A percentile compares a stretch with the other conserved stretches of the same genome.
Conservation (phyloP, 1,284 basidiomycete genomes). For the Erythrobasidium hasegawianum region DNA sequence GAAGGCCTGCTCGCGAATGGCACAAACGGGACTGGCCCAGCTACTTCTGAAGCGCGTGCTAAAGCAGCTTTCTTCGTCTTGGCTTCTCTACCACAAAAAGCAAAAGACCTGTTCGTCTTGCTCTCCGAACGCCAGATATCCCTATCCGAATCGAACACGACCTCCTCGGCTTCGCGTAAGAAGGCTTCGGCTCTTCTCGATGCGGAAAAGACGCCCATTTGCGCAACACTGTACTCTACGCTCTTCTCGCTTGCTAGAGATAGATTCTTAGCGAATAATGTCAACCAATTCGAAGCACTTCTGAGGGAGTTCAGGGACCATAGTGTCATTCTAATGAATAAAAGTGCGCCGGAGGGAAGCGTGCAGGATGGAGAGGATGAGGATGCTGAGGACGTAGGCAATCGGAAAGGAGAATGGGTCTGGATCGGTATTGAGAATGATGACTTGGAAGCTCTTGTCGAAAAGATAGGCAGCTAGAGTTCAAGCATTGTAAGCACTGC, state of each 20-base stretch:
- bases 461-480: conserved; percentile 51
- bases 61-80: conserved; percentile 73
- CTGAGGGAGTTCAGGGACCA: conserved; percentile 88
- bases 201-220: not conserved
- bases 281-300: conserved; percentile 72
- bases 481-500: not conserved
- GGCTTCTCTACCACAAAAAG: conserved; percentile 77
- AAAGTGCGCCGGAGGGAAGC: conserved; percentile 45
- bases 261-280: conserved; percentile 79
- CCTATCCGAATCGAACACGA: not conserved
- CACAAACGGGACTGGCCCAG: not conserved
- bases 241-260: conserved; percentile 57
- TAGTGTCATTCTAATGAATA: conserved; percentile 62
- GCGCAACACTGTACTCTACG: conserved; percentile 11
- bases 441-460: conserved; percentile 49
- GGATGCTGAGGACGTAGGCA: conserved; percentile 51
- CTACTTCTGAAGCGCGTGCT: conserved; percentile 21
- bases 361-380: conserved; percentile 47
- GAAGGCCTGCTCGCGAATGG: conserved; percentile 31
- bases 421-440: conserved; percentile 81
- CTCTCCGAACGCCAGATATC: conserved; percentile 36
- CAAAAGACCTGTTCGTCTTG: conserved; percentile 51
- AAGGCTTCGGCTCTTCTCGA: not conserved
- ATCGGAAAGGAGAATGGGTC: conserved; percentile 54
- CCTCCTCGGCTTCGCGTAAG: not conserved